Evolutionary conservation across 169 alveolate species (phyloP).

Genomic region (Cystoisospora suis): DNA sequence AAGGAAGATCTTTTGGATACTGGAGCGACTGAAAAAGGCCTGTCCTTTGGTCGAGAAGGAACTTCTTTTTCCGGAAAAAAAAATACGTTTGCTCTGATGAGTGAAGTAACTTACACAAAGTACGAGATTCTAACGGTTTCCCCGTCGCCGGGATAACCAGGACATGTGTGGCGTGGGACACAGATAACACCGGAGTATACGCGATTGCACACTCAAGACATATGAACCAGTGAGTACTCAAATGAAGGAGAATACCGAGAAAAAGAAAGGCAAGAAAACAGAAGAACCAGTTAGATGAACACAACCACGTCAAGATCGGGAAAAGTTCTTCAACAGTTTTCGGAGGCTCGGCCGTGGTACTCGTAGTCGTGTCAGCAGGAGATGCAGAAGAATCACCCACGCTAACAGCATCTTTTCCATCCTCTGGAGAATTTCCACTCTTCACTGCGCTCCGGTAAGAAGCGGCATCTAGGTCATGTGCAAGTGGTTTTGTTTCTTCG

Average conservation of each 20-base stretch:
- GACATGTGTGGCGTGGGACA: not conserved
- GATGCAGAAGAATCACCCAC: not conserved
- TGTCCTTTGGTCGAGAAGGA: not conserved
- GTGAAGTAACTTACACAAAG: not conserved
- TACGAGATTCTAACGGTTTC: not conserved
- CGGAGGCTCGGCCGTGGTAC: not conserved
- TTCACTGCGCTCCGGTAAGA: too few relatives aligned
- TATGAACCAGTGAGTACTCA: constrained; percentile 30
- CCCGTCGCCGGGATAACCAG: constrained; percentile 2
- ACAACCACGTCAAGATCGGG: constrained; percentile 18
- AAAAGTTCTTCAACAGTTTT: not conserved
- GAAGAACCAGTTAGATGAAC: not conserved
- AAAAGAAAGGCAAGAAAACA: not conserved
- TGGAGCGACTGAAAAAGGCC: not conserved
- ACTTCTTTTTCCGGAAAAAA: constrained; percentile 23
- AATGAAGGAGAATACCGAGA: constrained; percentile 8
- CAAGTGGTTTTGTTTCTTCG: too few relatives aligned
- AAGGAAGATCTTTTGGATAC: constrained; percentile 24
- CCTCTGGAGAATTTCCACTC: too few relatives aligned
- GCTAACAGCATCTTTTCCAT: not conserved
- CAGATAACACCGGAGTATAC: not conserved
- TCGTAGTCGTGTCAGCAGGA: not conserved
- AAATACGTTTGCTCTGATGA: not conserved
- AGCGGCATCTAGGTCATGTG: too few relatives aligned
- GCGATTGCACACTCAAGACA: not conserved